Evolutionary conservation across 225 moss, liverwort and hornwort genomes (phyloP).

Genomic region (Ulota crispa): DNA sequence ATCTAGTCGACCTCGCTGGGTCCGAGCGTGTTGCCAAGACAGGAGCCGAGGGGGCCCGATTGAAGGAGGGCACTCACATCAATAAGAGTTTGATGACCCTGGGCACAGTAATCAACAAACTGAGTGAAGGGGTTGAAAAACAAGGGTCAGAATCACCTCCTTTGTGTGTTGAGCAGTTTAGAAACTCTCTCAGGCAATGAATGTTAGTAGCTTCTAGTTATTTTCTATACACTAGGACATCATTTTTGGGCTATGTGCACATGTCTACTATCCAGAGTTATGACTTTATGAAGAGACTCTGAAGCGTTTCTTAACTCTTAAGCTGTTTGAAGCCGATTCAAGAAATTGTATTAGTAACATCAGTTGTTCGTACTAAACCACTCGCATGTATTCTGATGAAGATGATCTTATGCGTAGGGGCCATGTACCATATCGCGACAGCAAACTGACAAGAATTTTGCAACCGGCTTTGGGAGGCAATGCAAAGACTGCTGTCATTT

Average conservation of each 20-base stretch:
- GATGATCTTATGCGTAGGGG: conserved; percentile 51
- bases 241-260: not conserved
- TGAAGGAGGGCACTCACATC: conserved; percentile 97
- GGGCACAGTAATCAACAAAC: conserved; percentile 95
- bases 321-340: not conserved
- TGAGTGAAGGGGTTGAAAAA: conserved; percentile 92
- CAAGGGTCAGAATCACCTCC: conserved; percentile 64
- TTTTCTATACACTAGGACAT: not conserved
- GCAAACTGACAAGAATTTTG: conserved; percentile 92
- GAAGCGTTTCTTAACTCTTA: not conserved
- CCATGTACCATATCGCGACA: conserved; percentile 96
- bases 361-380: not conserved
- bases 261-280: not conserved
- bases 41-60: conserved; percentile 88
- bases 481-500: conserved; percentile 90
- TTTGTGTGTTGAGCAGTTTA: not conserved
- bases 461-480: conserved; percentile 96
- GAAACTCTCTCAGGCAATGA: not conserved
- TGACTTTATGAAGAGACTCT: not conserved
- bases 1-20: conserved; percentile 93
- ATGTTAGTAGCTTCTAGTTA: conserved; percentile 3
- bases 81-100: conserved; percentile 99
- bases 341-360: not conserved
- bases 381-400: conserved; percentile 20
- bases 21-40: conserved; percentile 92